Evolutionary conservation across 2,329 filamentous ascomycete genomes (phyloP), one percentile per base, ranked within the genome.

Genomic region (Fusarium xyrophilum): DNA sequence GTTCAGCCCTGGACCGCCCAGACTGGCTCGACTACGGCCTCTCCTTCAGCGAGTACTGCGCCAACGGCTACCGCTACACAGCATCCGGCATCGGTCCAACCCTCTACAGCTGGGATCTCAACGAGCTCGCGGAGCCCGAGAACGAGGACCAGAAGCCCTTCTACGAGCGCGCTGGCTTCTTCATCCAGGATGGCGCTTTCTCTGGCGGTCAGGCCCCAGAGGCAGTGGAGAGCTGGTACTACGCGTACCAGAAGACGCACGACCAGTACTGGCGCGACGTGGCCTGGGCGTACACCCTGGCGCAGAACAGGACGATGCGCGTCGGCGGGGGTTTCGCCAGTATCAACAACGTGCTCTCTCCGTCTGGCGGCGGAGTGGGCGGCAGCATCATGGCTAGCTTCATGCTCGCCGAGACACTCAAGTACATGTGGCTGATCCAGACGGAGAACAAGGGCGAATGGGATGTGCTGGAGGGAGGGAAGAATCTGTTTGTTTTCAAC

Each of bases 341-440:
- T 19, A 28, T 56, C 3, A 42, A 35, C 1, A 65, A 82, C 53
- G 93, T 93, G 89, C 92, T 92, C 74, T 75, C 84, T 51, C 84
- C 87, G 85, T 70, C 90, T 89, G 19, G 82, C 81, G 25, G 87
- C 89, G 1, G 79, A 82, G 42, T 42, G 6, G 80, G 87, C 55
- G 90, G 87, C 2, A 84, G 91, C 69, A 87, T 88, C 1, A 86
- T 87, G 28, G 84, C 93, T 55, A 81, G 90, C 70, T 96, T 94
- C 79, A 88, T 91, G 82, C 93, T 96, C 76, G 92, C 92, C 0
- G 92, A 96, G 80, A 90, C 93, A 60, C 74, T 96, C 75, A 96
- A 96, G 82, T 96, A 96, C 76, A 44, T 54, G 36, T 66, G 44
- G 38, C 33, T 61, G 25, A 66, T 91, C 56, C 86, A 88, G 73